Evolutionary conservation across 768 basidiomycete genomes (phyloP), one percentile per base, ranked within the genome.

Genomic region (Leccinum rimulosum): DNA sequence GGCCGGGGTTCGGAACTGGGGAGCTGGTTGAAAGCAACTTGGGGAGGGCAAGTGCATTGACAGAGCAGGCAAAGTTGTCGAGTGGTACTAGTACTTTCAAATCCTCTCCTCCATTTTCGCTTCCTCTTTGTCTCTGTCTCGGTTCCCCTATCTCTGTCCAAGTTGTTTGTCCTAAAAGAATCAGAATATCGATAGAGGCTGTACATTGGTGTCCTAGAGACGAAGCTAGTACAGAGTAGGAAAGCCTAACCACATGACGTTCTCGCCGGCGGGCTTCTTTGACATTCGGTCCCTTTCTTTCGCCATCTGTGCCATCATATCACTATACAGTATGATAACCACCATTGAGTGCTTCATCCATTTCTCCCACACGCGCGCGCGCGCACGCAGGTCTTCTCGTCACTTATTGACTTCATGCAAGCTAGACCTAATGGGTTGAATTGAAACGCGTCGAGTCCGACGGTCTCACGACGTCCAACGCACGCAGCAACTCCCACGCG

Each of bases 161-260:
- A 40, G 38, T 43, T 10, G 2, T 45, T 3, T 45, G 19, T 45
- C 19, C 43, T 45, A n/a, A 45, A 43, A 17, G 38, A n/a, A 40
- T 40, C 38, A 40, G 38, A 40, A n/a, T 10, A 45, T 19, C 43
- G 43, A n/a, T 22, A 17, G 58, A 51, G 57, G 65, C 65, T 63
- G 64, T 63, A 57, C 38, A 15, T n/a, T 55, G 4, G 52, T 54
- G 33, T 60, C 65, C 11, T 64, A 51, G 65, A 58, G 52, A 64
- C 61, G 11, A 33, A 27, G 19, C n/a, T 33, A 47, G 49, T 30
- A 7, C 43, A 45, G 19, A 19, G 38, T 48, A 50, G 56, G 55
- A 50, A 52, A 62, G 48, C 40, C 40, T 43, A 40, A 43, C 43
- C 11, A 12, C 11, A 45, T n/a, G 11, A 10, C 1, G 2, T 19